Evolutionary conservation across 2,329 filamentous ascomycete genomes (phyloP).

Genomic region (Botryosphaeria dothidea): DNA sequence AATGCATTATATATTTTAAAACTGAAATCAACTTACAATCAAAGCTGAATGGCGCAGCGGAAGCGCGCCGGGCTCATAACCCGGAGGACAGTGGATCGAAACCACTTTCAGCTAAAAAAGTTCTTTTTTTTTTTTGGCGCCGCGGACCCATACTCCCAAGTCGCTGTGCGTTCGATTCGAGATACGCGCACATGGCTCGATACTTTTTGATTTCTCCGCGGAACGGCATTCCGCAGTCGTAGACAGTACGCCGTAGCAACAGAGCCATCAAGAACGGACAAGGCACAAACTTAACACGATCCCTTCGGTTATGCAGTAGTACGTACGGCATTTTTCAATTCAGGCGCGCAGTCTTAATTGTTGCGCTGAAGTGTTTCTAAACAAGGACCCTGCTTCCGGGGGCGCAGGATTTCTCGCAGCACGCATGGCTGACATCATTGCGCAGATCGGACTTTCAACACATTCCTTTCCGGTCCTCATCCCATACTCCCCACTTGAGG

Average conservation of each 20-base stretch:
- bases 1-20: no score
- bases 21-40: no score
- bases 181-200: neutral
- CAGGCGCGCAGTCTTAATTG: no score
- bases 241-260: no score
- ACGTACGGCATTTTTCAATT: neutral
- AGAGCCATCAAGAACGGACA: no score
- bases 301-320: no score
- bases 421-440: neutral
- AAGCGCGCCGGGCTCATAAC: conserved; percentile 33
- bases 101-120: conserved; percentile 23
- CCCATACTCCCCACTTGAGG: neutral
- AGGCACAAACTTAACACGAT: no score
- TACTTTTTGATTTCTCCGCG: neutral
- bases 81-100: conserved; percentile 35
- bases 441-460: neutral
- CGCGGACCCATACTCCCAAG: no score
- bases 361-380: no score
- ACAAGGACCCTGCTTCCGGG: neutral
- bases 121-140: no score
- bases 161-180: conserved; percentile 10
- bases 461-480: neutral
- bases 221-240: no score
- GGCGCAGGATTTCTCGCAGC: neutral
- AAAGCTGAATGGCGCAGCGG: conserved; percentile 23